Evolutionary conservation across 306 rosid species (phyloP), one percentile per base, ranked within the genome.

Genomic region (Dalbergia oliveri): DNA sequence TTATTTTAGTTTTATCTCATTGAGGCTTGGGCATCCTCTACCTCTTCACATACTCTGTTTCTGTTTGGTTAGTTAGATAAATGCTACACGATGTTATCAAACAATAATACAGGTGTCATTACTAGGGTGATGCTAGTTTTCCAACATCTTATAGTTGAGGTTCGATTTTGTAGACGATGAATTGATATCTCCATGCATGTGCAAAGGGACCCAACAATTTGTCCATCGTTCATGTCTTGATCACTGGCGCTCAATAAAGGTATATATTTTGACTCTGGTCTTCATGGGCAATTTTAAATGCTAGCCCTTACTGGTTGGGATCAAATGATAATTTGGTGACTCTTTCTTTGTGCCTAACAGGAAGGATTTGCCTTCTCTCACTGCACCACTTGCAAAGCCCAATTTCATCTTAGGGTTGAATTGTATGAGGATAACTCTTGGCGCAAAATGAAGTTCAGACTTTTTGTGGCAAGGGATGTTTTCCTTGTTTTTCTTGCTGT

Each of bases 171-270:
- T 75, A 96, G 99, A 85, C 67, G 98, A 96, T 80, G 98, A 88
- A 47, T 80, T 96, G 91, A 96, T 96, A 78, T 96, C 99, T 16
- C 99, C 99, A 9, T 96, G 99, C 92, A 89, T 90, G 97, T 96
- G 99, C 92, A 96, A 96, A 88, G 99, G 99, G 79, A 96, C 99
- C 49, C 99, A 96, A 84, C 99, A 96, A 84, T 96, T 96, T 89
- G 99, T 96, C 76, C 99, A 96, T 79, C 97, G 97, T 49, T 88
- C 92, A 18, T 96, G 99, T 77, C 99, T 96, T 81, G 99, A 96
- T 84, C 99, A 96, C 85, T 96, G 99, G 99, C 99, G 99, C 82
- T 96, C 99, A 6, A 91, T 96, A 49, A 96, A 93, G 91, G 99
- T 91, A 81, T 72, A 63, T 65, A 63, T 77, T 66, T 57, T 58